A percentile compares a stretch with the other conserved stretches of the same genome.
These are phyloP conservation scores for Lipomyces yarrowii DNA, from an alignment of 1,139 yeast species.

Conservation along the genomic window DNA sequence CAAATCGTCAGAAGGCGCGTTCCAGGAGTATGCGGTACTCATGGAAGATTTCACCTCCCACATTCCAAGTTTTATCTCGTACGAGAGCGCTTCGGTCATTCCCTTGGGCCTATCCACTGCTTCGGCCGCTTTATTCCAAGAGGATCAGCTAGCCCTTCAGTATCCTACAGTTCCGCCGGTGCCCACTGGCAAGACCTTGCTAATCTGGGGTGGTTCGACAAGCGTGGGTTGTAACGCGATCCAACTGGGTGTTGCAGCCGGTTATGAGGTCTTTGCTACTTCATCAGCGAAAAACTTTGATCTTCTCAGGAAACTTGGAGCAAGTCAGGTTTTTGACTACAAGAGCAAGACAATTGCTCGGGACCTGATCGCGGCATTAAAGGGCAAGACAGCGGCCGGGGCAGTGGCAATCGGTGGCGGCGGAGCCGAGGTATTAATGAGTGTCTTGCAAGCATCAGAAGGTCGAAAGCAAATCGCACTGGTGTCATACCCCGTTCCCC, in stretches of 20 bases:
- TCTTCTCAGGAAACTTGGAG: slow-evolving; percentile 38
- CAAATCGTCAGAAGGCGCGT: slow-evolving; percentile 1
- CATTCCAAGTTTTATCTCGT: slow-evolving; percentile 14
- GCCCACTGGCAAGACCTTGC: slow-evolving; percentile 40
- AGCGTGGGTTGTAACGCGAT: slow-evolving; percentile 56
- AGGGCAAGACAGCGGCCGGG: slow-evolving; percentile 10
- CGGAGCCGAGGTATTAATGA: neutral
- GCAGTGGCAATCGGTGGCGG: neutral
- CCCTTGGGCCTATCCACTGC: slow-evolving; percentile 12
- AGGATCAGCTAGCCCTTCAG: neutral
- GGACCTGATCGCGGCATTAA: slow-evolving; percentile 7
- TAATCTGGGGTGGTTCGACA: slow-evolving; percentile 65
- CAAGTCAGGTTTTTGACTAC: slow-evolving; percentile 21
- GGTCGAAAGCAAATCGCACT: slow-evolving; percentile 1
- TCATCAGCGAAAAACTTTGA: slow-evolving; percentile 52
- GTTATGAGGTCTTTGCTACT: slow-evolving; percentile 51
- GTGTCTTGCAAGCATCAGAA: neutral
- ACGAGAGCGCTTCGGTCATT: slow-evolving; percentile 9
- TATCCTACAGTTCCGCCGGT: neutral
- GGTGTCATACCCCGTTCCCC: neutral
- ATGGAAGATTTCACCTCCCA: neutral
- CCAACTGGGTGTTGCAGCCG: slow-evolving; percentile 50
- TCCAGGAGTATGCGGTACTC: slow-evolving; percentile 9
- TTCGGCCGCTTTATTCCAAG: neutral
- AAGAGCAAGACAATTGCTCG: slow-evolving; percentile 12